Percentiles rank a stretch among this genome's conserved stretches.
Evolutionary conservation across 2,329 filamentous ascomycete species (phyloP).

Genomic region (Orbilia blumenaviensis): DNA sequence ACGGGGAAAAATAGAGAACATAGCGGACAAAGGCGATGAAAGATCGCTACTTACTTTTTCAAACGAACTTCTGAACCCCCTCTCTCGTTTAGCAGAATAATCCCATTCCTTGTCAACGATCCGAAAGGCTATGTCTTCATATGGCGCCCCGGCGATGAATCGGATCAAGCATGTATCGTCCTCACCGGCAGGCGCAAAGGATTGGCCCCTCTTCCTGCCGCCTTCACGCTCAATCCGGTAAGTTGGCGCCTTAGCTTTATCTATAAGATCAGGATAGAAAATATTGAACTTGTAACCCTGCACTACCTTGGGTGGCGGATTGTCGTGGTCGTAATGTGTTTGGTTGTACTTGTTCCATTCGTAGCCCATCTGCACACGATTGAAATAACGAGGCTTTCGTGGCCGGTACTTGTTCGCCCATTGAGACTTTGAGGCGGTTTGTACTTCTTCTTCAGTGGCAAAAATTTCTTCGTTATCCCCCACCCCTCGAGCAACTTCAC

Average conservation of each 20-base stretch:
- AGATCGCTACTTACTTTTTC: slow-evolving; percentile 80
- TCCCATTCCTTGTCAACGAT: slow-evolving; percentile 99
- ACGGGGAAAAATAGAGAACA: neutral
- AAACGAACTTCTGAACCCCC: slow-evolving; percentile 95
- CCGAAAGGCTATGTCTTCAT: slow-evolving; percentile 94
- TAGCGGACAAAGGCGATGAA: neutral
- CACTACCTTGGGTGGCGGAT: slow-evolving; percentile 95
- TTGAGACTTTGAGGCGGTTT: slow-evolving; percentile 70
- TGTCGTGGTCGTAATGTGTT: slow-evolving; percentile 98
- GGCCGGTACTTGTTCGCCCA: slow-evolving; percentile 88
- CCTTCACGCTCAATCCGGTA: slow-evolving; percentile 96
- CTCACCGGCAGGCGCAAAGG: slow-evolving; percentile 90
- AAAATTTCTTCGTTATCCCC: slow-evolving; percentile 97
- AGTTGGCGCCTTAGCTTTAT: slow-evolving; percentile 91
- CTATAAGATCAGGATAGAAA: slow-evolving; percentile 96
- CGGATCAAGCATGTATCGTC: slow-evolving; percentile 97
- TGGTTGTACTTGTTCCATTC: slow-evolving; percentile 99
- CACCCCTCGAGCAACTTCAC: slow-evolving; percentile 89
- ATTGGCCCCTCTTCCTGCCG: slow-evolving; percentile 87
- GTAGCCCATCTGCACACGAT: slow-evolving; percentile 97
- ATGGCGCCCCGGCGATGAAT: slow-evolving; percentile 93
- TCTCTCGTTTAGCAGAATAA: slow-evolving; percentile 92
- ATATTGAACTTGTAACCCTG: slow-evolving; percentile 99
- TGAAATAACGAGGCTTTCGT: slow-evolving; percentile 95
- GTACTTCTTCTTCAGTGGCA: slow-evolving; percentile 82